Base-by-base conservation (phyloP, 768 basidiomycete genomes). In the Pleurotus citrinopileatus region DNA sequence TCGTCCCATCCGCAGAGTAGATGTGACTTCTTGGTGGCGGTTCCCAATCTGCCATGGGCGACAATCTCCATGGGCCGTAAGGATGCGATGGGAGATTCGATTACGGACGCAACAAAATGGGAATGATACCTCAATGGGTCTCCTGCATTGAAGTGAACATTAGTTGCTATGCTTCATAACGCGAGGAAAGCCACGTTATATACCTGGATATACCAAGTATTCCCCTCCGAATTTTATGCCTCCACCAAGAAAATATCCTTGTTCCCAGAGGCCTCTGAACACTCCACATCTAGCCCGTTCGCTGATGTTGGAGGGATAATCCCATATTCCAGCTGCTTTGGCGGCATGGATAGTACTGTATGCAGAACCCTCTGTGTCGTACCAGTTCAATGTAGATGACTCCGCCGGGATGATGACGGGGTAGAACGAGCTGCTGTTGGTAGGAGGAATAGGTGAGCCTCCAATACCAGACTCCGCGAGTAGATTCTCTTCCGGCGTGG, bases 91-190 rank as follows among this genome's bases (percentile, higher is more conserved):
- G 82, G 81, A 5, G 88, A 83, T 10, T 88, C 79, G 26, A 92
- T 68, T 10, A 97, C 89, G 4, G 89, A 86, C 19, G 89, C 89
- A 19, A 87, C 86, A 65, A 98, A 98, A 67, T 99, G 97, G 2
- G 96, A 97, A 65, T 99, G 97, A 67, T 96, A 99, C 22, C 97
- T 82, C 48, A 98, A 71, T 7, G 95, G 94, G 66, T 99, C 94
- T 53, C 94, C 94, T 96, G 57, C 1, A 23, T 29, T 37, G 42
- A 42, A 25, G 42, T 47, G 17, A 59, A n/a, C 36, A 13, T 48
- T 10, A 27, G n/a, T 17, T 12, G n/a, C n/a, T n/a, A n/a, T n/a
- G n/a, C 32, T 15, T 32, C 22, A 7, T 20, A 54, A 46, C 37
- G 46, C 3, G 29, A 19, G 29, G 9, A n/a, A n/a, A n/a, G n/a